Percentiles rank a stretch among this genome's conserved stretches.
Evolutionary conservation across 441 rosid genomes (phyloP).

Genomic region (Adansonia gregorii): DNA sequence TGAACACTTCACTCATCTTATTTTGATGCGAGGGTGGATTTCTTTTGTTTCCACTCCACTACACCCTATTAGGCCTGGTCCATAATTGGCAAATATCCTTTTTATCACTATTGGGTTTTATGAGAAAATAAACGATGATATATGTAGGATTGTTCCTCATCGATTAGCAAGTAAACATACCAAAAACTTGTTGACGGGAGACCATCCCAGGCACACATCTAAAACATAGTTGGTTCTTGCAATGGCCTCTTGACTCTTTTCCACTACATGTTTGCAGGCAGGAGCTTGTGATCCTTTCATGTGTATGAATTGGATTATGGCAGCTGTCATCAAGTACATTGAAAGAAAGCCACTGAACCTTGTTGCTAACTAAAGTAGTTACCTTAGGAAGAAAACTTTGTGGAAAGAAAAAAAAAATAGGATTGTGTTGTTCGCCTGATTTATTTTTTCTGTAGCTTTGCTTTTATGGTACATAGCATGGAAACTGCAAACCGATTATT

Average conservation of each 20-base stretch:
- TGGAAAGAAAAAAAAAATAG: not conserved
- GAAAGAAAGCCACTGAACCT: not conserved
- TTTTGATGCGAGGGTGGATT: no score
- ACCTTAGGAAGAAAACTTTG: not conserved
- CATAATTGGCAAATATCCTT: not conserved
- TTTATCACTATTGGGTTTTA: not conserved
- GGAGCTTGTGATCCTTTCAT: not conserved
- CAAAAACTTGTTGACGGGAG: not conserved
- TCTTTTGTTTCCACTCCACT: no score
- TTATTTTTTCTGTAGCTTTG: not conserved
- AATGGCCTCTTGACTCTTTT: not conserved
- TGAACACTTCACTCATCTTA: no score
- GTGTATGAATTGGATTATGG: not conserved
- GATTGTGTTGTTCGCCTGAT: not conserved
- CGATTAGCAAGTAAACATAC: not conserved
- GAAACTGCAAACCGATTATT: not conserved
- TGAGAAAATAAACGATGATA: not conserved
- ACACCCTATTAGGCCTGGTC: no score
- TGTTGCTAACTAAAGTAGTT: not conserved
- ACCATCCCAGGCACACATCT: not conserved
- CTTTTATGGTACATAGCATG: not conserved
- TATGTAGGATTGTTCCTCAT: not conserved
- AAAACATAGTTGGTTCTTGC: not conserved
- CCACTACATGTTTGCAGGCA: not conserved
- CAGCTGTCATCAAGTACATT: not conserved